Conservation (phyloP, 2,329 filamentous ascomycete genomes). For the Pseudogymnoascus sp. region DNA sequence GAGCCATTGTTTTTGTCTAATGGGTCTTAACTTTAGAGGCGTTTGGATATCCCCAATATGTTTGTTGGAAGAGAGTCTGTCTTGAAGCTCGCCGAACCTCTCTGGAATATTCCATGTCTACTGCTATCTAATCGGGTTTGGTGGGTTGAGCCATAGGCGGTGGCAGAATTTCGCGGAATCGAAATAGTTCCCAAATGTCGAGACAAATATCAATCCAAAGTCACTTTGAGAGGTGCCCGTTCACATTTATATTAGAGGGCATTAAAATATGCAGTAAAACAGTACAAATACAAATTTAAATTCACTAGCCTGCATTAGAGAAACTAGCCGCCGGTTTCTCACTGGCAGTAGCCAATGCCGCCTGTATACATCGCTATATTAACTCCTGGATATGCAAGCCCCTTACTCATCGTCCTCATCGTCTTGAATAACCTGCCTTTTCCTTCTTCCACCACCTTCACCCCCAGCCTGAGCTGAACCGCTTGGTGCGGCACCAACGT, state of each 20-base stretch:
- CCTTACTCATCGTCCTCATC: constrained; percentile 43
- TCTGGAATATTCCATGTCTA: constrained; percentile 9
- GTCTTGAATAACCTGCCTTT: constrained; percentile 52
- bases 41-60: constrained; percentile 2
- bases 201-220: neutral
- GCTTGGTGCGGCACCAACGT: constrained; percentile 42
- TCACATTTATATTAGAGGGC: neutral
- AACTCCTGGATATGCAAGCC: neutral
- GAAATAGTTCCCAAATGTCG: neutral
- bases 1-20: constrained; percentile 30
- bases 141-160: neutral
- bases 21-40: neutral
- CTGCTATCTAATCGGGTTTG: constrained; percentile 4
- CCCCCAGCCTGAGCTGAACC: constrained; percentile 30
- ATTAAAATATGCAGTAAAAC: neutral
- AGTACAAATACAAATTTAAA: constrained; percentile 1
- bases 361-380: neutral
- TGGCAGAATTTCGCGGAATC: neutral
- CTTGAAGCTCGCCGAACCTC: constrained; percentile 3
- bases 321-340: neutral
- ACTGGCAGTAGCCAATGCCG: neutral
- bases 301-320: neutral
- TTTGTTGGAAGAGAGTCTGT: neutral
- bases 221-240: neutral
- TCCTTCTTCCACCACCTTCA: constrained; percentile 34